Conservation (phyloP, 2,329 filamentous ascomycete species). For the Clarireedia hainanense region DNA sequence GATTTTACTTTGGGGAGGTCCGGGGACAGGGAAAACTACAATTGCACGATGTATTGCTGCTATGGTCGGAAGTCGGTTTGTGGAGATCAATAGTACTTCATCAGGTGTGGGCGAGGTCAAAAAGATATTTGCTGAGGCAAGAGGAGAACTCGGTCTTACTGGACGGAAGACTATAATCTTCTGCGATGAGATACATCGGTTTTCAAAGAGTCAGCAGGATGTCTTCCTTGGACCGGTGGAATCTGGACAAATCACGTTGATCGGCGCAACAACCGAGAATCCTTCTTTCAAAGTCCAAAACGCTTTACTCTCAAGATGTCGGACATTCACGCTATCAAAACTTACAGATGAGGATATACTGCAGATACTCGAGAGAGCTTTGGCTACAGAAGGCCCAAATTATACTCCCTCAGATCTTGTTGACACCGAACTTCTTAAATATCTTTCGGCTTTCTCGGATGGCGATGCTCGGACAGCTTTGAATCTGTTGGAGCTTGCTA, state of each 20-base stretch:
- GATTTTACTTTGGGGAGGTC: slow-evolving; percentile 88
- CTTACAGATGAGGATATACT: slow-evolving; percentile 65
- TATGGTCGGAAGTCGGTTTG: slow-evolving; percentile 74
- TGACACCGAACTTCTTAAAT: slow-evolving; percentile 68
- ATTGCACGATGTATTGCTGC: slow-evolving; percentile 87
- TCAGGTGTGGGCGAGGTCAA: slow-evolving; percentile 86
- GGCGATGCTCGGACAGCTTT: slow-evolving; percentile 90
- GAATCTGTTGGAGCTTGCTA: slow-evolving; percentile 83
- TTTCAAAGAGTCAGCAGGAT: slow-evolving; percentile 77
- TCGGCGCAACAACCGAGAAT: slow-evolving; percentile 95
- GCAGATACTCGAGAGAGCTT: slow-evolving; percentile 67
- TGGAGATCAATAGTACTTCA: slow-evolving; percentile 92
- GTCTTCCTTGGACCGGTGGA: slow-evolving; percentile 92
- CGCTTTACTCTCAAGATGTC: slow-evolving; percentile 79
- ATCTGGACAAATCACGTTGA: slow-evolving; percentile 79
- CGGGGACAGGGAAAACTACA: slow-evolving; percentile 80
- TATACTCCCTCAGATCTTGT: slow-evolving; percentile 47
- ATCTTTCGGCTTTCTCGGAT: slow-evolving; percentile 80
- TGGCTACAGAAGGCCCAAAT: slow-evolving; percentile 48
- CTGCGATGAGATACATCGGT: slow-evolving; percentile 69
- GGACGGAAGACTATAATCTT: slow-evolving; percentile 93
- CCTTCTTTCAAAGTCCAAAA: slow-evolving; percentile 88
- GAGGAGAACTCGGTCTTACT: slow-evolving; percentile 69
- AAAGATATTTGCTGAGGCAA: slow-evolving; percentile 80
- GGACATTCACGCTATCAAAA: slow-evolving; percentile 79